phyloP scores from a whole-genome alignment of 140 eudicot species.

The Anethum foeniculum region DNA sequence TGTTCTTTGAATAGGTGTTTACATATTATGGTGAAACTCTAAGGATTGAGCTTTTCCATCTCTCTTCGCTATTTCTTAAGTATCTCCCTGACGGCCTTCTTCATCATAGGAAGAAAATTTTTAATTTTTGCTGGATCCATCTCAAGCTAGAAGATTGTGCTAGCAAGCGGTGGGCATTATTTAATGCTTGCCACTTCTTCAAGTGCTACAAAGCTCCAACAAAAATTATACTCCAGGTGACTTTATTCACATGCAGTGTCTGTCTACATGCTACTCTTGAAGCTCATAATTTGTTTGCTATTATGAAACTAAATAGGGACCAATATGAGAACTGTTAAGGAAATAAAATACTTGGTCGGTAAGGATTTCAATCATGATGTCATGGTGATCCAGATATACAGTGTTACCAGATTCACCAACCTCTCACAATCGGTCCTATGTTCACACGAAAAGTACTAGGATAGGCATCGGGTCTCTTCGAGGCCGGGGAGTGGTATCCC shows the following conservation, averaged over 20 bases:
- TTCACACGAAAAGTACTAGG: not conserved
- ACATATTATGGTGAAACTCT: conserved; percentile 93
- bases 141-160: conserved; percentile 98
- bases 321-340: not conserved
- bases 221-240: conserved; percentile 91
- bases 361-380: not conserved
- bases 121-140: conserved; percentile 95
- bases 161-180: conserved; percentile 97
- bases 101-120: conserved; percentile 75
- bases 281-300: not conserved
- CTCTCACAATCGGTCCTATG: not conserved
- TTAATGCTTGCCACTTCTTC: conserved; percentile 90
- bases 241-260: not conserved
- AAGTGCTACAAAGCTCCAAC: conserved; percentile 98
- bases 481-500: no score
- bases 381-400: not conserved
- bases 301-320: not conserved
- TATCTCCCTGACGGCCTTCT: conserved; percentile 87
- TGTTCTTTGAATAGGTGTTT: conserved; percentile 48
- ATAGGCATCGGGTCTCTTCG: no score
- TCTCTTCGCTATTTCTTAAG: conserved; percentile 84
- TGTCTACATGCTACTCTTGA: conserved; percentile 2
- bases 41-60: conserved; percentile 90
- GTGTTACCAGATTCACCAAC: not conserved
- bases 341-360: not conserved